Conservation (phyloP, 352 stramenopile species). For the Globisporangium apiculatum region DNA sequence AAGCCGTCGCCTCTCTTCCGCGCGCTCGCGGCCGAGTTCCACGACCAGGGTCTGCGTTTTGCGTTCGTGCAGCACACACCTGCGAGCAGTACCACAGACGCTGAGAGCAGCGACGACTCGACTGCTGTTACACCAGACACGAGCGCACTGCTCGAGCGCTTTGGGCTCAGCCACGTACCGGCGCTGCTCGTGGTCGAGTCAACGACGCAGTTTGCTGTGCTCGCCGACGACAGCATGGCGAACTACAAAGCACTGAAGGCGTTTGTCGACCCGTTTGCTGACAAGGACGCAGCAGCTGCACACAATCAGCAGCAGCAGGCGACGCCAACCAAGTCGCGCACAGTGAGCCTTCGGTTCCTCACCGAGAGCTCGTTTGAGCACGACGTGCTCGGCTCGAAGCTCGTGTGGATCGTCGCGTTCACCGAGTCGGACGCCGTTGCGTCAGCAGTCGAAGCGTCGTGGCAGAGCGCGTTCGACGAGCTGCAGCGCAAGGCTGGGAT, state of each 20-base stretch:
- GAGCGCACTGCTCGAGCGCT: constrained; percentile 20
- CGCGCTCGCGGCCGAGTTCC: constrained; percentile 53
- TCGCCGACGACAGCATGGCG: constrained; percentile 42
- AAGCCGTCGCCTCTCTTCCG: constrained; percentile 51
- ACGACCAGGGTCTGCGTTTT: constrained; percentile 36
- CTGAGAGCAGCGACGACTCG: background rate
- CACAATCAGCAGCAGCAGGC: too few relatives aligned
- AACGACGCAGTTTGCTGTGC: constrained; percentile 17
- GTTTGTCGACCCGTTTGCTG: constrained; percentile 44
- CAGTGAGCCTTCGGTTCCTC: constrained; percentile 17
- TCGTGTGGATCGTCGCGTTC: constrained; percentile 66
- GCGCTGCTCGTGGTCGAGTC: constrained; percentile 43
- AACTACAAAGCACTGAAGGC: constrained; percentile 45
- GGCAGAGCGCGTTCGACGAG: constrained; percentile 39
- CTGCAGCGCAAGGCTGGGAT: constrained; percentile 55
- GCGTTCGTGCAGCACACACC: constrained; percentile 35
- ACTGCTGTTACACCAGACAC: constrained; percentile 12
- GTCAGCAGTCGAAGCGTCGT: constrained; percentile 23
- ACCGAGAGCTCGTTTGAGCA: constrained; percentile 39
- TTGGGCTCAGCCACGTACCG: constrained; percentile 33
- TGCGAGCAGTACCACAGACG: too few relatives aligned
- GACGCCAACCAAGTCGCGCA: too few relatives aligned
- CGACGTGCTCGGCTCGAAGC: constrained; percentile 35
- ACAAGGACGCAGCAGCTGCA: constrained; percentile 4
- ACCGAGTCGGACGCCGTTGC: constrained; percentile 31